Percentiles rank a stretch among this genome's conserved stretches.
These are phyloP conservation scores for Fennellomyces sp. DNA, from an alignment of 371 early-diverging fungal genomes.

Conservation along the genomic window DNA sequence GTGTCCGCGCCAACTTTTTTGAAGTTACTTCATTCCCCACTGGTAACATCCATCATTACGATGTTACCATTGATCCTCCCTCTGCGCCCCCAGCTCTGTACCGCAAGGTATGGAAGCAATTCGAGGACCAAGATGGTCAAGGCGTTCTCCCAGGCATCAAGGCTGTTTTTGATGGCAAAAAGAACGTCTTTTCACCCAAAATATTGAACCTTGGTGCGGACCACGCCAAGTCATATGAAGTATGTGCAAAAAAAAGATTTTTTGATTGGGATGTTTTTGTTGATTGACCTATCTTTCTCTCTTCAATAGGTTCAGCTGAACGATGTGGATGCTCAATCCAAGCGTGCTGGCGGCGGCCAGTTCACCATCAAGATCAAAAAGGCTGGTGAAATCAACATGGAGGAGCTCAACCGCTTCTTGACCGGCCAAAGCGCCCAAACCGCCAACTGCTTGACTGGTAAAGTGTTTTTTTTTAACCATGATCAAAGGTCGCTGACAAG, in stretches of 20 bases:
- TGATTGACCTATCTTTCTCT: neutral
- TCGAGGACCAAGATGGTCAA: conserved; percentile 35
- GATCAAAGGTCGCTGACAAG: no score
- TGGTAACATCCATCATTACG: conserved; percentile 46
- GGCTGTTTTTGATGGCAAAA: conserved; percentile 57
- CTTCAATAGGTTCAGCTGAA: conserved; percentile 42
- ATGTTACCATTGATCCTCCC: conserved; percentile 33
- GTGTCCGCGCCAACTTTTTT: conserved; percentile 42
- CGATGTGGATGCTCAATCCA: conserved; percentile 26
- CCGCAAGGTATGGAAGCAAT: conserved; percentile 49
- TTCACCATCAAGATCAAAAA: conserved; percentile 61
- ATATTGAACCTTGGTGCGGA: conserved; percentile 36
- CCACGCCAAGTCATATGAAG: conserved; percentile 40
- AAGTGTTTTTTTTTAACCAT: neutral
- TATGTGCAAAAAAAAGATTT: no score
- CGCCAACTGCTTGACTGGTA: conserved; percentile 49
- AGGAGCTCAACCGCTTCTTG: conserved; percentile 55
- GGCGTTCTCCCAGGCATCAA: conserved; percentile 30
- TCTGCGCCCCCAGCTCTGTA: conserved; percentile 48
- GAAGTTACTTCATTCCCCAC: conserved; percentile 45
- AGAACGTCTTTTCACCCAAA: conserved; percentile 48
- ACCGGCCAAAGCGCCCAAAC: conserved; percentile 38
- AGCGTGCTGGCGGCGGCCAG: conserved; percentile 22
- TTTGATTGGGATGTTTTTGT: neutral
- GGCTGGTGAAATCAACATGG: conserved; percentile 60